phyloP scores from a whole-genome alignment of 208 protist genomes.

The Leishmania mexicana region DNA sequence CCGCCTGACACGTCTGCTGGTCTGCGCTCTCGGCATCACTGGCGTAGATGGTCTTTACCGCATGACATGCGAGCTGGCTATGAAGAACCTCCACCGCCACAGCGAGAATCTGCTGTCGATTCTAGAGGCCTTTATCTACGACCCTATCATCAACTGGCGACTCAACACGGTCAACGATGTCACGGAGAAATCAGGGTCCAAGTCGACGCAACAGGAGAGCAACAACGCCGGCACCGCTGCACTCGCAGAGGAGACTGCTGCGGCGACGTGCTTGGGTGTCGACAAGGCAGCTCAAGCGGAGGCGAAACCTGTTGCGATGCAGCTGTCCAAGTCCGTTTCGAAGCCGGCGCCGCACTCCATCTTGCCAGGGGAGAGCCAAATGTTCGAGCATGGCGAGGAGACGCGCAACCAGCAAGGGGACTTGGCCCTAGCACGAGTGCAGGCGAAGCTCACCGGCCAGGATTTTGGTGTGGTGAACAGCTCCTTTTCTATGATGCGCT shows the following conservation, averaged over 20 bases:
- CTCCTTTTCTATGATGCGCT: slow-evolving; percentile 57
- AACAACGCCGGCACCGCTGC: slow-evolving; percentile 7
- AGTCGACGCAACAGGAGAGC: slow-evolving; percentile 20
- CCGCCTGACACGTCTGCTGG: slow-evolving; percentile 98
- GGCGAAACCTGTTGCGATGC: slow-evolving; percentile 54
- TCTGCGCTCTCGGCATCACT: slow-evolving; percentile 98
- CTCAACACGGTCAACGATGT: slow-evolving; percentile 63
- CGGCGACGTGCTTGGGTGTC: slow-evolving; percentile 9
- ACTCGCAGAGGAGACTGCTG: slow-evolving; percentile 8
- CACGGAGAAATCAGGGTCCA: slow-evolving; percentile 23
- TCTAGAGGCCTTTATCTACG: slow-evolving; percentile 99
- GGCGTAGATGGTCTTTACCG: slow-evolving; percentile 99
- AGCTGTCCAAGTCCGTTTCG: slow-evolving; percentile 73
- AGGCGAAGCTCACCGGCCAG: slow-evolving; percentile 87
- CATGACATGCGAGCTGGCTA: slow-evolving; percentile 97
- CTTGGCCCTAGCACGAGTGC: slow-evolving; percentile 81
- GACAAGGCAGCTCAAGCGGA: slow-evolving; percentile 20
- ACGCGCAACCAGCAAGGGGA: slow-evolving; percentile 87
- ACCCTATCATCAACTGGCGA: slow-evolving; percentile 99
- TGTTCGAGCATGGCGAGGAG: slow-evolving; percentile 56
- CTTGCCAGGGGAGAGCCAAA: slow-evolving; percentile 21
- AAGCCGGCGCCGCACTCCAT: slow-evolving; percentile 38
- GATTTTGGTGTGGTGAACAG: slow-evolving; percentile 79
- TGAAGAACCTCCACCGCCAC: slow-evolving; percentile 98
- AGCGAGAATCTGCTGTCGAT: slow-evolving; percentile 99